Evolutionary conservation across 1,284 basidiomycete genomes (phyloP).

Genomic region (Ceratobasidium sp.): DNA sequence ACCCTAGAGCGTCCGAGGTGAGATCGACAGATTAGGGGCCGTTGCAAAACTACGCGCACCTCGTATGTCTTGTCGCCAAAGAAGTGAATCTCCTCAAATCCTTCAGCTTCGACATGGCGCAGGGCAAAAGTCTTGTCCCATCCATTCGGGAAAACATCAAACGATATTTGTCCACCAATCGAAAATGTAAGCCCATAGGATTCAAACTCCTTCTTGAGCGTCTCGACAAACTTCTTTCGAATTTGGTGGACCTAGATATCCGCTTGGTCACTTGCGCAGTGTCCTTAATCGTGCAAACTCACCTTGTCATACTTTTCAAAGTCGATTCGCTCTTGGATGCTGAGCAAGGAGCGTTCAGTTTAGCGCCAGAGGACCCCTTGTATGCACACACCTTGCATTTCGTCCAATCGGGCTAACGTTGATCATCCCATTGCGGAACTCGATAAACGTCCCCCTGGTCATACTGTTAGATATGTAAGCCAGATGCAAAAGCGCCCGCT

Average conservation of each 20-base stretch:
- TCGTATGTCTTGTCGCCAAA: conserved; percentile 93
- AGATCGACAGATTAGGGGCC: neutral
- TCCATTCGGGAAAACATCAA: conserved; percentile 91
- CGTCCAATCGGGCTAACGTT: conserved; percentile 97
- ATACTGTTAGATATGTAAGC: neutral
- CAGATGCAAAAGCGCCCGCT: too few relatives aligned
- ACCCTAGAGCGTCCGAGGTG: conserved; percentile 59
- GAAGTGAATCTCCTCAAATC: conserved; percentile 96
- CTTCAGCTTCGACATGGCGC: conserved; percentile 79
- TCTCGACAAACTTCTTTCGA: conserved; percentile 78
- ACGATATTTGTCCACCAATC: conserved; percentile 98
- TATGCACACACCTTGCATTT: conserved; percentile 77
- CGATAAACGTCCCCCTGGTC: conserved; percentile 89
- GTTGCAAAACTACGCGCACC: conserved; percentile 54
- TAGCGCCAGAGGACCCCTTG: neutral
- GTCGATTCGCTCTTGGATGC: conserved; percentile 78
- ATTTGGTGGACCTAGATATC: conserved; percentile 64
- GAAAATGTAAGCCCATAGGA: conserved; percentile 89
- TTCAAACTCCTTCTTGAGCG: conserved; percentile 80
- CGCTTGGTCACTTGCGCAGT: too few relatives aligned
- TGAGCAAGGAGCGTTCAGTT: conserved; percentile 48
- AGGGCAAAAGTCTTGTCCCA: conserved; percentile 99
- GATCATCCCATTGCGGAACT: conserved; percentile 97
- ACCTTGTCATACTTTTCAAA: conserved; percentile 86
- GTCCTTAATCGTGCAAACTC: too few relatives aligned